phyloP scores from a whole-genome alignment of 495 filamentous ascomycete species.

The Xylaria castorea region DNA sequence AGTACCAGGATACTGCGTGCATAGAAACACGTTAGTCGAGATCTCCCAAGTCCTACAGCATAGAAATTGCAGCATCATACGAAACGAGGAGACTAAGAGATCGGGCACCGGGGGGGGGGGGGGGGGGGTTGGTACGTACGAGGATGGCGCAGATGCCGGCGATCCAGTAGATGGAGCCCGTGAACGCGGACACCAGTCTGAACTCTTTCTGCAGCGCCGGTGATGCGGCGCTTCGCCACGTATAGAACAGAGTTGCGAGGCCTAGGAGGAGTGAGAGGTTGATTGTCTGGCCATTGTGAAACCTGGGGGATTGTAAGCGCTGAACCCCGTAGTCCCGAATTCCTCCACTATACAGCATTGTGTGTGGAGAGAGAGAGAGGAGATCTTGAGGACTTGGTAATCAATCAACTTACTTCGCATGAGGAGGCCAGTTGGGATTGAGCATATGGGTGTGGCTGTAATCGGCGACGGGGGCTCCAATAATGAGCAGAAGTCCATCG shows the following conservation, averaged over 20 bases:
- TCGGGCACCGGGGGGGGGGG: too few relatives aligned
- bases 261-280: conserved; percentile 53
- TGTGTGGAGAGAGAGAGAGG: neutral
- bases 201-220: conserved; percentile 40
- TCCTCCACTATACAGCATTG: neutral
- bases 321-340: neutral
- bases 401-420: conserved; percentile 51
- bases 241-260: conserved; percentile 56
- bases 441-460: conserved; percentile 60
- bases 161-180: conserved; percentile 60
- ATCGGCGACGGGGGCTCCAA: conserved; percentile 56
- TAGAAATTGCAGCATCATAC: too few relatives aligned
- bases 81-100: too few relatives aligned
- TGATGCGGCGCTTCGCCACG: conserved; percentile 44
- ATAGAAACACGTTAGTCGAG: too few relatives aligned
- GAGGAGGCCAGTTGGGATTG: conserved; percentile 62
- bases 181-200: conserved; percentile 47
- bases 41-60: too few relatives aligned
- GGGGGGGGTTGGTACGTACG: too few relatives aligned
- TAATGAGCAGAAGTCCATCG: conserved; percentile 47
- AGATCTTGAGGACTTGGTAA: neutral
- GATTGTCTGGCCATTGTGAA: conserved; percentile 65
- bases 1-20: conserved; percentile 55
- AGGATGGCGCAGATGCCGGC: conserved; percentile 54
- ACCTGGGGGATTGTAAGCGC: conserved; percentile 40